Evolutionary conservation across 352 stramenopile genomes (phyloP).

Genomic region (Phytophthora hibernalis): DNA sequence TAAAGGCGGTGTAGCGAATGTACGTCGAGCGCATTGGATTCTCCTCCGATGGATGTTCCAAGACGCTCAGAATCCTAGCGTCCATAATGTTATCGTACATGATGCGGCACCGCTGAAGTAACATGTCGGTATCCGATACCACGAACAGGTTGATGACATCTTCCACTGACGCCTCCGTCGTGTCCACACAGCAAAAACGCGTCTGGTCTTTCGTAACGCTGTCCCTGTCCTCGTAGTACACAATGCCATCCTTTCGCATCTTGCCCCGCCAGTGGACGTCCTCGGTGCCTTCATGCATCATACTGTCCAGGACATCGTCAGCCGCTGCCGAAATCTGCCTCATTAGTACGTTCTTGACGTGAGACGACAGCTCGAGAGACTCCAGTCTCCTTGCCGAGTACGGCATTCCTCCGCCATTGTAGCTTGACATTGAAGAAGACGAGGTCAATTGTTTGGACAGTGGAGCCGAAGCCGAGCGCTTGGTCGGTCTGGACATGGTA

Average conservation of each 20-base stretch:
- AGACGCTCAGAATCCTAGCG: conserved; percentile 42
- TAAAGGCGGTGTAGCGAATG: conserved; percentile 54
- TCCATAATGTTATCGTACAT: conserved; percentile 57
- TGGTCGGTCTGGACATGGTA: conserved; percentile 23
- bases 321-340: conserved; percentile 42
- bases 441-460: conserved; percentile 18
- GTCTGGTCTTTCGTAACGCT: conserved; percentile 44
- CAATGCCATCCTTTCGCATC: conserved; percentile 45
- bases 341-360: conserved; percentile 31
- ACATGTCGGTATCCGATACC: conserved; percentile 44
- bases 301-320: conserved; percentile 49
- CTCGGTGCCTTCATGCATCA: conserved; percentile 43
- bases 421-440: conserved; percentile 29
- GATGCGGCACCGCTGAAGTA: conserved; percentile 45
- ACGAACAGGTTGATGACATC: conserved; percentile 49
- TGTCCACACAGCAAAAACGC: conserved; percentile 49
- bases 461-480: conserved; percentile 17
- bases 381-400: conserved; percentile 18
- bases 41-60: conserved; percentile 43
- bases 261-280: conserved; percentile 38
- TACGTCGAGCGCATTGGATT: conserved; percentile 47
- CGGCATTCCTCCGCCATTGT: conserved; percentile 9
- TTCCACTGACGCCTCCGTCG: conserved; percentile 38
- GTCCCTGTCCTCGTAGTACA: conserved; percentile 48
- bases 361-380: conserved; percentile 29